phyloP scores from a whole-genome alignment of 2,329 filamentous ascomycete genomes.

The Aspergillus melleus region DNA sequence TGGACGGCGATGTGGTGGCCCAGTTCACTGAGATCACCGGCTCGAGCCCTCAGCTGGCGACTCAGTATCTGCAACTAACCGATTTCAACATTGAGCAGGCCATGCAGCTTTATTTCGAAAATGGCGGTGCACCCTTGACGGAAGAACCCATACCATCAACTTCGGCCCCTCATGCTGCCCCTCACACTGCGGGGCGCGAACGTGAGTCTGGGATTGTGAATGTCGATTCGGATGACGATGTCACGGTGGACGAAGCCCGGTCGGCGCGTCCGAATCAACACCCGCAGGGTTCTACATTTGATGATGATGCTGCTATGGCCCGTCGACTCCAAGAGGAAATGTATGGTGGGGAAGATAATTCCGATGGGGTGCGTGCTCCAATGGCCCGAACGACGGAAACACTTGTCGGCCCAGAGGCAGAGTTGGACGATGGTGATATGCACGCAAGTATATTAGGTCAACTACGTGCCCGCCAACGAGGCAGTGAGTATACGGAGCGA shows the following conservation, averaged over 20 bases:
- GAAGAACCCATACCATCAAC: slow-evolving; percentile 47
- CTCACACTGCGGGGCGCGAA: slow-evolving; percentile 44
- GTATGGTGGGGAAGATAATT: slow-evolving; percentile 62
- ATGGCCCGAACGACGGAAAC: slow-evolving; percentile 92
- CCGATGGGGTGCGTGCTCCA: slow-evolving; percentile 78
- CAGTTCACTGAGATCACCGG: slow-evolving; percentile 82
- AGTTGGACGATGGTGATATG: slow-evolving; percentile 56
- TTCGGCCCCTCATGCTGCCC: slow-evolving; percentile 23
- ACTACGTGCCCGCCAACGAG: slow-evolving; percentile 51
- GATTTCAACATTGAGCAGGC: slow-evolving; percentile 82
- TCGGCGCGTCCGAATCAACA: slow-evolving; percentile 34
- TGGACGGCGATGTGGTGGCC: slow-evolving; percentile 70
- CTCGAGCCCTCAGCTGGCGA: slow-evolving; percentile 70
- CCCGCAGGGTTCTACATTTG: slow-evolving; percentile 56
- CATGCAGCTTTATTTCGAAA: slow-evolving; percentile 87
- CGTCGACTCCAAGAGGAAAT: slow-evolving; percentile 88
- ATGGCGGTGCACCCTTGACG: slow-evolving; percentile 65
- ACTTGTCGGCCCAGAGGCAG: slow-evolving; percentile 70
- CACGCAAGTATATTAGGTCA: slow-evolving; percentile 66
- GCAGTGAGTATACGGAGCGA: slow-evolving; percentile 29
- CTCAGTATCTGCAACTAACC: slow-evolving; percentile 81
- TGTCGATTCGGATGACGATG: slow-evolving; percentile 75
- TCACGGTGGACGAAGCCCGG: slow-evolving; percentile 43
- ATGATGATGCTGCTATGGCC: slow-evolving; percentile 93
- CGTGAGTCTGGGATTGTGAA: slow-evolving; percentile 66